phyloP scores from a whole-genome alignment of 352 stramenopile species.

The Elongisporangium undulatum region DNA sequence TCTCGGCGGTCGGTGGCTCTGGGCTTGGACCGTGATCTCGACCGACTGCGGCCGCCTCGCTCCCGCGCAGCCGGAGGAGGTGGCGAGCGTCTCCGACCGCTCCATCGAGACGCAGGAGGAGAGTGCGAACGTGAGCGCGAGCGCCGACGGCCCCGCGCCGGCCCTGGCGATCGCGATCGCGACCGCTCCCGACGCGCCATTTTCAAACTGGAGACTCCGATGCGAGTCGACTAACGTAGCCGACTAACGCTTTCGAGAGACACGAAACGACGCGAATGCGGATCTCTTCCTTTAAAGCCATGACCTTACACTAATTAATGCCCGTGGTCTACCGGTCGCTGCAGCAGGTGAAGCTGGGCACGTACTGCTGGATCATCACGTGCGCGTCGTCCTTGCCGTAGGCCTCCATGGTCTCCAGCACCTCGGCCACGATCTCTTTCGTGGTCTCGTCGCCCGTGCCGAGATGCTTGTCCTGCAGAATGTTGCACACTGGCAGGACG shows the following conservation, averaged over 20 bases:
- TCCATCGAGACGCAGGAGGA: background rate
- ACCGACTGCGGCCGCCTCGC: background rate
- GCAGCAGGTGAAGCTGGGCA: constrained; percentile 49
- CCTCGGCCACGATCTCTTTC: constrained; percentile 50
- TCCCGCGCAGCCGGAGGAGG: background rate
- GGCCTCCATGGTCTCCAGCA: constrained; percentile 67
- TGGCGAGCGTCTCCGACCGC: background rate
- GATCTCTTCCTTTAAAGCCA: too few relatives aligned
- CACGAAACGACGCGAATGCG: background rate
- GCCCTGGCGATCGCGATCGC: background rate
- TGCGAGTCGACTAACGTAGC: background rate
- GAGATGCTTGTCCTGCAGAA: constrained; percentile 74
- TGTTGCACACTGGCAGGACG: constrained; percentile 77
- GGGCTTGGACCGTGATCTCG: background rate
- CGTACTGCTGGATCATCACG: constrained; percentile 72
- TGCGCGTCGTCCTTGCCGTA: constrained; percentile 69
- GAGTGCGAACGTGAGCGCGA: background rate
- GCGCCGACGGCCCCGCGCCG: too few relatives aligned
- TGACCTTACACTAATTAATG: background rate
- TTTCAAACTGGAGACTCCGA: background rate
- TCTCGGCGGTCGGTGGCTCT: background rate
- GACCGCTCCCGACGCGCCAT: background rate
- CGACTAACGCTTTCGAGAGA: background rate
- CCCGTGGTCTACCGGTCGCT: background rate
- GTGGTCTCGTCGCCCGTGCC: constrained; percentile 61